Conservation (phyloP, 495 filamentous ascomycete species). For the Aspergillus heteromorphus region DNA sequence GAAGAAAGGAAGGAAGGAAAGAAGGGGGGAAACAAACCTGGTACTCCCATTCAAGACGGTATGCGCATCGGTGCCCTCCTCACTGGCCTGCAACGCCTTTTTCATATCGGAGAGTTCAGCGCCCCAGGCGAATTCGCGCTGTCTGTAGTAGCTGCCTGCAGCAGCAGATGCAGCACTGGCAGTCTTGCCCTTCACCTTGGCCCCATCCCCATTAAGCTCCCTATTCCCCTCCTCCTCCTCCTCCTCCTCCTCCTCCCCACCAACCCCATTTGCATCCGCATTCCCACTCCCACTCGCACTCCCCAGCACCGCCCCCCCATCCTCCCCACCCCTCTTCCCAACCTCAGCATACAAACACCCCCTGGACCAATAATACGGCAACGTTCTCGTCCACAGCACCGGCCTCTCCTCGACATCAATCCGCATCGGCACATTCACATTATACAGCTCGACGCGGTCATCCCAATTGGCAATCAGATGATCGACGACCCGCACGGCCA, state of each 20-base stretch:
- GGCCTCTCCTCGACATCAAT: slow-evolving; percentile 54
- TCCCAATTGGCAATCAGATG: slow-evolving; percentile 69
- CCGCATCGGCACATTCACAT: slow-evolving; percentile 77
- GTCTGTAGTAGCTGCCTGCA: slow-evolving; percentile 8
- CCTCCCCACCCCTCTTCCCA: slow-evolving; percentile 7
- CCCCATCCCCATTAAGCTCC: too few species aligned
- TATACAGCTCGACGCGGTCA: slow-evolving; percentile 73
- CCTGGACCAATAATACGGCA: slow-evolving; percentile 82
- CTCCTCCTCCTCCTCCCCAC: background rate
- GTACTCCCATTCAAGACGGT: slow-evolving; percentile 70
- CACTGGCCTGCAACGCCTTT: slow-evolving; percentile 38
- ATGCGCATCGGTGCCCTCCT: slow-evolving; percentile 89
- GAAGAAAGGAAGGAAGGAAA: background rate
- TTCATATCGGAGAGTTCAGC: slow-evolving; percentile 45
- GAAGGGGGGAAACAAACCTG: slow-evolving; percentile 24
- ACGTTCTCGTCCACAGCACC: slow-evolving; percentile 67
- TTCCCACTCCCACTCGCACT: background rate
- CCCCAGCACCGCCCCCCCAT: slow-evolving; percentile 5
- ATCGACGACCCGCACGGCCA: slow-evolving; percentile 69
- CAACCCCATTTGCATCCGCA: too few species aligned
- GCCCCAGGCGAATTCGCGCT: slow-evolving; percentile 39
- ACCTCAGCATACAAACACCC: slow-evolving; percentile 75
- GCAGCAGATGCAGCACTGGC: too few species aligned
- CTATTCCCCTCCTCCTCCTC: background rate
- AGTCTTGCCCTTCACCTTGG: too few species aligned